Conservation (phyloP, 2,329 filamentous ascomycete genomes). For the Gyromitra esculenta region DNA sequence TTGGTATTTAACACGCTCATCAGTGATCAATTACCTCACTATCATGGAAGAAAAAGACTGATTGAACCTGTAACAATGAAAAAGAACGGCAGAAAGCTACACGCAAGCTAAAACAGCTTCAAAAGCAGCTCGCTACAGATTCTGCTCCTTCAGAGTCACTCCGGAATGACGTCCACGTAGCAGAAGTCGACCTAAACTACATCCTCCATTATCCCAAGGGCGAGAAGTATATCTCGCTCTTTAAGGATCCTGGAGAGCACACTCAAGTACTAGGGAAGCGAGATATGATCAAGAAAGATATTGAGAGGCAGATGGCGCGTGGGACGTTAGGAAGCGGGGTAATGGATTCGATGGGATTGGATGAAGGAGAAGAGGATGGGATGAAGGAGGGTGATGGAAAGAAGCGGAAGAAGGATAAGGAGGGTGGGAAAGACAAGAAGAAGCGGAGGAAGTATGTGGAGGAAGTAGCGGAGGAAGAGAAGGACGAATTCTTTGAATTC, state of each 20-base stretch:
- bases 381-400: constrained; percentile 17
- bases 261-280: constrained; percentile 59
- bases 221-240: constrained; percentile 72
- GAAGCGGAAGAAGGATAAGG: constrained; percentile 11
- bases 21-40: background rate
- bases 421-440: constrained; percentile 58
- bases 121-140: constrained; percentile 58
- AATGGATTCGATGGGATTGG: constrained; percentile 39
- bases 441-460: constrained; percentile 64
- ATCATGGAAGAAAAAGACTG: constrained; percentile 3
- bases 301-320: constrained; percentile 53
- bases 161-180: constrained; percentile 70
- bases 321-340: constrained; percentile 56
- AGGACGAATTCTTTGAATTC: constrained; percentile 57
- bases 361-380: constrained; percentile 26
- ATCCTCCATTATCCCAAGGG: constrained; percentile 76
- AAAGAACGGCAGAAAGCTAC: constrained; percentile 51
- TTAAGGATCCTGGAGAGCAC: constrained; percentile 55
- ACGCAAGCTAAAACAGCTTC: constrained; percentile 53
- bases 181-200: constrained; percentile 79
- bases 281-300: constrained; percentile 51
- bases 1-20: constrained; percentile 67
- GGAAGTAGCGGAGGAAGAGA: constrained; percentile 60
- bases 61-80: background rate
- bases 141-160: constrained; percentile 77